phyloP scores from a whole-genome alignment of 306 rosid species.

The Begonia fuchsioides region DNA sequence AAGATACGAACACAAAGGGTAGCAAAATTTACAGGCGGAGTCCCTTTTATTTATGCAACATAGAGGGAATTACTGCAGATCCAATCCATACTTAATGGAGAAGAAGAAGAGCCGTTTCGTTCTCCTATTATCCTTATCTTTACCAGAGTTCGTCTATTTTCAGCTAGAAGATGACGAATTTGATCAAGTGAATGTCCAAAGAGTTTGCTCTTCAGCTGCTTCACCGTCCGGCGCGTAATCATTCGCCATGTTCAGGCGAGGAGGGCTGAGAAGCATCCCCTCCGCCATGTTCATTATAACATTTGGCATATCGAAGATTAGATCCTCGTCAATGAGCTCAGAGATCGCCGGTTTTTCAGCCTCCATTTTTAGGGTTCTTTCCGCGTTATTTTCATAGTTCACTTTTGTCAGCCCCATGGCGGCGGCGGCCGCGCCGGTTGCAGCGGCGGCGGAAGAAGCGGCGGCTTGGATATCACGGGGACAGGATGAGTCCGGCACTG shows the following conservation, averaged over 20 bases:
- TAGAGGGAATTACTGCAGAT: too few species aligned
- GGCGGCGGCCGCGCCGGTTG: constrained; percentile 35
- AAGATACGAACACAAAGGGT: neutral
- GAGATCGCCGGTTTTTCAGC: neutral
- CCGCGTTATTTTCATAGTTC: neutral
- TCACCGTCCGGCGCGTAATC: constrained; percentile 2
- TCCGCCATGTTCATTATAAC: constrained; percentile 70
- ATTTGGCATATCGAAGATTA: constrained; percentile 82
- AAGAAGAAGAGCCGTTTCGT: constrained; percentile 2
- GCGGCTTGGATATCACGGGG: constrained; percentile 72
- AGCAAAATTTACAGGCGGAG: neutral
- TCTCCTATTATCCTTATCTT: too few species aligned
- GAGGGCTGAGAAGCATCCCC: constrained; percentile 93
- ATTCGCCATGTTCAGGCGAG: constrained; percentile 35
- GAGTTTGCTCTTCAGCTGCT: constrained; percentile 15
- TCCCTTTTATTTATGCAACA: too few species aligned
- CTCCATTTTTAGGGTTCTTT: constrained; percentile 1
- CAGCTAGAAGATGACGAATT: too few species aligned
- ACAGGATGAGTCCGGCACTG: constrained; percentile 62
- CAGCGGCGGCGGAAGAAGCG: constrained; percentile 66
- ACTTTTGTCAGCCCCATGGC: constrained; percentile 15
- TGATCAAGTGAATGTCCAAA: constrained; percentile 23
- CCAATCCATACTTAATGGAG: neutral
- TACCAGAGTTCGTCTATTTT: too few species aligned
- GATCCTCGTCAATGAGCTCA: constrained; percentile 63